phyloP scores from a whole-genome alignment of 108 stramenopile species.

The Parietichytrium sp. region DNA sequence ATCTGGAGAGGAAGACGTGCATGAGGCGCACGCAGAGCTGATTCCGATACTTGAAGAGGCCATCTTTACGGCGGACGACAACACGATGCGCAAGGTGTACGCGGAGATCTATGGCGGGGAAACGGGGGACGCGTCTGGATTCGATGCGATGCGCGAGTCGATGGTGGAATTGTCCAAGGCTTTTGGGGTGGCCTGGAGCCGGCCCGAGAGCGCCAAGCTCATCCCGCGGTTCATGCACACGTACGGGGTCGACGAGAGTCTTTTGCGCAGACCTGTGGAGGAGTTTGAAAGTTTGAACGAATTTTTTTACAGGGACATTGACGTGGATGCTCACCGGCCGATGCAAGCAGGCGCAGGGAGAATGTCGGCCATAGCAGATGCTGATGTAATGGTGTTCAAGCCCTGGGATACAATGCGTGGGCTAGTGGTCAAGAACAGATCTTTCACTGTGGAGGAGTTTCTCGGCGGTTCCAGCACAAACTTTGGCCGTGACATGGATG shows the following conservation, averaged over 20 bases:
- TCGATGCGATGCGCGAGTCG: constrained; percentile 8
- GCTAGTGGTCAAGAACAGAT: constrained; percentile 22
- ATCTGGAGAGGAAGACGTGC: not conserved
- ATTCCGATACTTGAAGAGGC: constrained; percentile 10
- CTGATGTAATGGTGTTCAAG: not conserved
- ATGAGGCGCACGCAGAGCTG: not conserved
- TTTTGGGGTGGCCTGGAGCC: not conserved
- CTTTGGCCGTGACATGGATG: constrained; percentile 21
- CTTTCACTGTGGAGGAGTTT: not conserved
- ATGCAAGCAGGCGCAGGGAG: not conserved
- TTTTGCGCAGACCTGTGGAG: not conserved
- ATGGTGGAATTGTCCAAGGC: not conserved
- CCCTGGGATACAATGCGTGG: constrained; percentile 13
- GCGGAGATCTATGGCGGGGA: not conserved
- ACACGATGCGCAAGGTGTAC: constrained; percentile 34
- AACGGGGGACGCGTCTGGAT: not conserved
- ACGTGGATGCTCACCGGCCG: not conserved
- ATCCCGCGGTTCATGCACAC: constrained; percentile 31
- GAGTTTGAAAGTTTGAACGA: constrained; percentile 30
- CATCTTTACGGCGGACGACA: constrained; percentile 2
- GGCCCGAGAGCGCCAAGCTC: constrained; percentile 9
- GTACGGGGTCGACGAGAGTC: constrained; percentile 4
- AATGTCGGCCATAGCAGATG: constrained; percentile 20
- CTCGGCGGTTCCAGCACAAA: not conserved
- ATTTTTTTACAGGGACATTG: constrained; percentile 24